Base-by-base conservation (phyloP, 441 rosid genomes). In the Capsella rubella region DNA sequence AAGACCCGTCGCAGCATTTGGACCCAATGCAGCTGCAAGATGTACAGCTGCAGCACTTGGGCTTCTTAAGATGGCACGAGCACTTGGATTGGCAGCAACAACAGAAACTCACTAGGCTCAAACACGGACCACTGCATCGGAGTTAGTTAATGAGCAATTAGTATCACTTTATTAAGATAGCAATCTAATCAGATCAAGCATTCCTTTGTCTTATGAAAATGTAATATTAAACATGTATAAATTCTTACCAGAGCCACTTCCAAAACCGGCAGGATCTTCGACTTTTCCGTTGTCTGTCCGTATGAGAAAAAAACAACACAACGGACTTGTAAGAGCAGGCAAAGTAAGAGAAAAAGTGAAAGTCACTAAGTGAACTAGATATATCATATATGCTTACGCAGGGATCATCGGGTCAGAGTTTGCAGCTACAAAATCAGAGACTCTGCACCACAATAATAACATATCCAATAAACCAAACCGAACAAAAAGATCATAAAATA, bases 241-340 rank as follows among this genome's bases (percentile, higher is more conserved):
- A 52, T 68, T 15, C 29, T 69, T 87, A 93, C 98, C 98, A 83
- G 45, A 91, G 92, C 98, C 97, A 87, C 81, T 89, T 89, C 97
- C 96, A 90, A 69, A 91, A 84, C 13, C 85, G 82, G 71, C 87
- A 76, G 6, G 86, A 72, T 69, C 83, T 84, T 78, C 87, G 78
- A 28, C 79, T 87, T 80, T 83, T 90, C 31, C 53, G 79, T 56
- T 82, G 83, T 82, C 97, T 94, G 88, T 71, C 73, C 47, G 29
- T 47, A 54, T 45, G 43, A 67, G 10, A 40, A 25, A 51, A 11
- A 1, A 10, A 50, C 14, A 18, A 50, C 21, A n/a, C 8, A 58
- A 34, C 53, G 72, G 51, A 67, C 62, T 28, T 32, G 50, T 64
- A 64, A 67, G 69, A 47, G 12, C 6, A 15, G 16, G n/a, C 14